phyloP scores from a whole-genome alignment of 768 basidiomycete genomes.

The Roridomyces roridus region DNA sequence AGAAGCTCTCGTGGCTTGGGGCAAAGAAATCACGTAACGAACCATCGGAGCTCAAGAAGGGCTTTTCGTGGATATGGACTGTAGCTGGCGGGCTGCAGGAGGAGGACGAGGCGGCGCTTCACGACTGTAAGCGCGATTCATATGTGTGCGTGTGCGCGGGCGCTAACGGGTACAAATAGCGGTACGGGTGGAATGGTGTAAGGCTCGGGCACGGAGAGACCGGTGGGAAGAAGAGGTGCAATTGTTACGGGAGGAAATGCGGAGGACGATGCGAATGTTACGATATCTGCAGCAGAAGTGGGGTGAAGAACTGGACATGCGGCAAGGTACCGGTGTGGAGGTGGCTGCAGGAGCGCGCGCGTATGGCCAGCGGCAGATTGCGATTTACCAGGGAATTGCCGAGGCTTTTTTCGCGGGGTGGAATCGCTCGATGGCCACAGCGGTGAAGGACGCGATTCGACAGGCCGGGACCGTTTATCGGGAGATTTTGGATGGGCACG shows the following conservation, averaged over 20 bases:
- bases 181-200: constrained; percentile 28
- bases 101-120: not conserved
- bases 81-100: not conserved
- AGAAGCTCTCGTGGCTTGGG: constrained; percentile 1
- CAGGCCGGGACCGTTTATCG: not conserved
- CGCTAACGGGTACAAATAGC: not conserved
- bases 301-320: not conserved
- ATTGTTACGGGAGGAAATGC: constrained; percentile 28
- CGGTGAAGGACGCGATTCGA: not conserved
- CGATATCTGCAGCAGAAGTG: not conserved
- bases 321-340: not conserved
- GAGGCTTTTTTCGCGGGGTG: not conserved
- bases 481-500: not conserved
- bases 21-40: not conserved
- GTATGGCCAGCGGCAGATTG: constrained; percentile 1
- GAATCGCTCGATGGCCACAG: not conserved
- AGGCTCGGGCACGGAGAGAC: constrained; percentile 12
- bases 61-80: constrained; percentile 20
- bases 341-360: not conserved
- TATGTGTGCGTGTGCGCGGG: not conserved
- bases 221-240: constrained; percentile 29
- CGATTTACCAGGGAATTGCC: not conserved
- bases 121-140: constrained; percentile 4
- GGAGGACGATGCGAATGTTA: constrained; percentile 1
- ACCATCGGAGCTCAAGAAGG: not conserved